Evolutionary conservation across 1,284 basidiomycete genomes (phyloP), one percentile per base, ranked within the genome.

Genomic region (Moniliophthora roreri): DNA sequence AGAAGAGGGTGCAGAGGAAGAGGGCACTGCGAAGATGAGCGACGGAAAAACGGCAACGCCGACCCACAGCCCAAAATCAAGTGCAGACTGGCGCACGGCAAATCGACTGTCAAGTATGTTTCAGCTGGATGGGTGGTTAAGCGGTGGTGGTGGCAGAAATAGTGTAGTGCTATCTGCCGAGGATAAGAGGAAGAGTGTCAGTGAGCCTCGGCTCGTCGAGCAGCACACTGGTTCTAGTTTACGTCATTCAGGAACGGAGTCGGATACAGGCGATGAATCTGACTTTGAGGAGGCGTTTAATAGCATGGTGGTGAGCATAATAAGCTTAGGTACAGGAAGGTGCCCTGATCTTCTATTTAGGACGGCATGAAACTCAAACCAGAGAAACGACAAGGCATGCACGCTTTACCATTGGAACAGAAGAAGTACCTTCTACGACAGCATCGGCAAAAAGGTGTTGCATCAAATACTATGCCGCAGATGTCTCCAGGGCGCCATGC

Each of bases 321-420:
- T 38, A 26, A 40, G 23, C 39, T 37, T 15, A 24, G 38, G n/a
- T 32, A 20, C 48, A 35, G 51, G 28, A 18, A 32, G 44, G 18
- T 32, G 45, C 26, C 53, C 35, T 47, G 40, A 5, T 52, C 34
- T n/a, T 47, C 49, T 66, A 39, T 26, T 3, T 50, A 87, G 89
- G 81, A 89, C 57, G 80, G 85, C n/a, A 65, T 92, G 20, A 90
- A 84, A 10, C 67, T 94, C 54, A 91, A 89, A 64, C 87, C 83
- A 13, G 77, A 81, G 1, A 82, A 82, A 60, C 80, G 89, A 41
- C 73, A 73, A 5, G 80, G 77, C 0, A 89, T 94, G 84, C 75
- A 84, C 53, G 70, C 79, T 3, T 69, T 95, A 13, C 71, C 89
- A 0, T 57, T 69, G 6, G 81, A 87, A 50, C 83, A 87, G 62